Base-by-base conservation (phyloP, 768 basidiomycete species). In the Lepiota venenata region DNA sequence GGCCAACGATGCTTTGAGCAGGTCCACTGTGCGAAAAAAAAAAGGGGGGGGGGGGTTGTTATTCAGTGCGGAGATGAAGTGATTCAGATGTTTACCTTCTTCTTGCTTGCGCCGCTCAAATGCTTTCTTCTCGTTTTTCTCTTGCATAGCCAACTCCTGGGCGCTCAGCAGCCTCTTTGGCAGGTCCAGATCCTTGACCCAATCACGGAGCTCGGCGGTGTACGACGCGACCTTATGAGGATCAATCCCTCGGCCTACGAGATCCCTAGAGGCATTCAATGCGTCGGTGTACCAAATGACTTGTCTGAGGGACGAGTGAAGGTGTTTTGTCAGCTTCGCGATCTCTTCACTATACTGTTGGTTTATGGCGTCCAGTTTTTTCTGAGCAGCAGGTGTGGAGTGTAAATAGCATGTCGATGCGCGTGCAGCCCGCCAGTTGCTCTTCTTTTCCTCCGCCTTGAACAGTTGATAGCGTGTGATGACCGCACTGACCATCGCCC, bases 131-230 rank as follows among this genome's bases (percentile, higher is more conserved):
- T 41, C 39, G 16, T 40, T 42, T 21, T 45, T 40, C 29, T 25
- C 48, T 27, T 16, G 16, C 9, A 47, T 20, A 20, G 21, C 22
- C 14, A 32, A 7, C 9, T 20, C 49, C 37, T 48, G 35, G 16
- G 51, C 29, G 11, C 20, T 6, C 22, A 54, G 25, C 3, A 55
- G 5, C 21, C 60, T 41, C 25, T 25, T 41, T 14, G 47, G 47
- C n/a, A 61, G 16, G 3, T 61, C 49, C 25, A 58, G 21, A 38
- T 51, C 52, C 22, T 32, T 42, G 10, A 61, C 37, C 60, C 60
- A 61, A 8, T 32, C 36, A 21, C 47, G 52, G 32, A 61, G 55
- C 27, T 58, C 52, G 36, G 32, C 25, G 12, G 57, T 58, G 36
- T 61, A 61, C n/a, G 27, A 16, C 35, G 54, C 25, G 18, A 61